A percentile compares a stretch with the other conserved stretches of the same genome.
Evolutionary conservation across 257 asterid species (phyloP).

Genomic region (Schizonepeta tenuifolia): DNA sequence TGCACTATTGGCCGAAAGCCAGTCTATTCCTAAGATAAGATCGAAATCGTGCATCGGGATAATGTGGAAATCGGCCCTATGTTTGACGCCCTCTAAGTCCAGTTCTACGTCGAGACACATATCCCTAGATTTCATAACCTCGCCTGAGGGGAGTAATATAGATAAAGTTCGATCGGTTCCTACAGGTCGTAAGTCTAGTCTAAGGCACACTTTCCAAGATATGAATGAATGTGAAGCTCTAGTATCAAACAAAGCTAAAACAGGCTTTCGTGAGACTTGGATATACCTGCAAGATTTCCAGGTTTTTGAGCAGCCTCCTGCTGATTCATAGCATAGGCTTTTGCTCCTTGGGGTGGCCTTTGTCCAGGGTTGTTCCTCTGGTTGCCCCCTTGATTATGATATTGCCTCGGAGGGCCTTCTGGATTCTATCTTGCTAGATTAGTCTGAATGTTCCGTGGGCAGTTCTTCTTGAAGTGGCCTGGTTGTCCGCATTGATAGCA

Average conservation of each 20-base stretch:
- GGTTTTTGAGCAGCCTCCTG: background rate
- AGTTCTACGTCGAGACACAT: too few species aligned
- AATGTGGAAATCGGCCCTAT: too few species aligned
- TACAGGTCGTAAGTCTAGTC: background rate
- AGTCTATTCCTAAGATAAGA: too few species aligned
- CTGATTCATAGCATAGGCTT: too few species aligned
- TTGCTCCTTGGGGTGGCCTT: too few species aligned
- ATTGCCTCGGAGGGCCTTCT: background rate
- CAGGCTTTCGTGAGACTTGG: background rate
- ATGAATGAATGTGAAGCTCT: background rate
- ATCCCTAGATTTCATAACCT: too few species aligned
- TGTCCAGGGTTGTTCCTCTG: too few species aligned
- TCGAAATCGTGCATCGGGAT: too few species aligned
- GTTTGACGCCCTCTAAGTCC: too few species aligned
- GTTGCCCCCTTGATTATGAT: background rate
- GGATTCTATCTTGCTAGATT: background rate
- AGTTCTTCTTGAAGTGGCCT: background rate
- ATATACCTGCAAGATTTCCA: background rate
- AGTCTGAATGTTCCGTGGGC: background rate
- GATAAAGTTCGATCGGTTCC: too few species aligned
- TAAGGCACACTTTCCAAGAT: background rate
- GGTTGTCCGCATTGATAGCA: background rate
- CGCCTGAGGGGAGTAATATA: too few species aligned
- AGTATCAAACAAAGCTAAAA: background rate
- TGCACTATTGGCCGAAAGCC: too few species aligned